These are phyloP conservation scores for Chalaropsis ovoidea DNA, from an alignment of 2,329 filamentous ascomycete species.

Conservation along the genomic window DNA sequence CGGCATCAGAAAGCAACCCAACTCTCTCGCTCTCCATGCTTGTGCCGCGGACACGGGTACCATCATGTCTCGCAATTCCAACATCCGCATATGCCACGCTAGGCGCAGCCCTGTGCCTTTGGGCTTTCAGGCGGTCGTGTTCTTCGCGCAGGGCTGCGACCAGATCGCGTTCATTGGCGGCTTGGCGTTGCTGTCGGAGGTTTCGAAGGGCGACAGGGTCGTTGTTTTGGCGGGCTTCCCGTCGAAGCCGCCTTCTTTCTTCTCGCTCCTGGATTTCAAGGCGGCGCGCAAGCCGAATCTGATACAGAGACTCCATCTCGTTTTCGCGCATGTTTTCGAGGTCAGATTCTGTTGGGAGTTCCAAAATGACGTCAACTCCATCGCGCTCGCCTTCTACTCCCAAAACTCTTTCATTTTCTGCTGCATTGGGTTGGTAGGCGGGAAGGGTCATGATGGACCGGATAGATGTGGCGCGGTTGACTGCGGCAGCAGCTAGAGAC, in stretches of 20 bases:
- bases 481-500: constrained; percentile 29
- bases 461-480: constrained; percentile 76
- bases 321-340: constrained; percentile 70
- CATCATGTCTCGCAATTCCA: constrained; percentile 66
- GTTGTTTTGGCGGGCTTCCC: constrained; percentile 61
- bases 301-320: constrained; percentile 88
- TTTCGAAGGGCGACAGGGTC: constrained; percentile 60
- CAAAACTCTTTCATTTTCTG: constrained; percentile 69
- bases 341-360: constrained; percentile 70
- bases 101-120: constrained; percentile 56
- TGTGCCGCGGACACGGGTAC: constrained; percentile 61
- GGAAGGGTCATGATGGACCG: constrained; percentile 92
- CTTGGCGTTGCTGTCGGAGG: constrained; percentile 49
- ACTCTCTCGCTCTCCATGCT: constrained; percentile 63
- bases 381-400: constrained; percentile 83
- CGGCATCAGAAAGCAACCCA: constrained; percentile 61
- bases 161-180: constrained; percentile 39
- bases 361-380: constrained; percentile 82
- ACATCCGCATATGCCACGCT: constrained; percentile 68
- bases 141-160: constrained; percentile 51
- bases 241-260: constrained; percentile 56
- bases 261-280: constrained; percentile 68
- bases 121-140: constrained; percentile 47
- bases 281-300: constrained; percentile 70
- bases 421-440: constrained; percentile 63